Evolutionary conservation across 371 early-diverging fungal genomes (phyloP).

Genomic region (Mucor irregularis): DNA sequence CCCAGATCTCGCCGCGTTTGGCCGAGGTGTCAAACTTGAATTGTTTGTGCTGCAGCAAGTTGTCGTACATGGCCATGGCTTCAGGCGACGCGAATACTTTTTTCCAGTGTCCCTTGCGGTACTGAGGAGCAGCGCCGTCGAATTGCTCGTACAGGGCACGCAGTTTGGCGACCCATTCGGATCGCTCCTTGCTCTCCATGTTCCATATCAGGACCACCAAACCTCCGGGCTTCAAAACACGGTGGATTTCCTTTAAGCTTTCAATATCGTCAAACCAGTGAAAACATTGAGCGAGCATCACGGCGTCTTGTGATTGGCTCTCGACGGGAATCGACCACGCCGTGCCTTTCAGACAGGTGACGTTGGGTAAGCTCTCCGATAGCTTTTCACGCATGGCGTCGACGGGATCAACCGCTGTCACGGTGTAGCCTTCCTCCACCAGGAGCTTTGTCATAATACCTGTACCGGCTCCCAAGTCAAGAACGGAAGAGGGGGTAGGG

Average conservation of each 20-base stretch:
- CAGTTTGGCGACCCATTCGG: constrained; percentile 39
- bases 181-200: constrained; percentile 40
- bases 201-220: constrained; percentile 50
- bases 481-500: constrained; percentile 18
- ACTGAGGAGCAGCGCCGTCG: constrained; percentile 39
- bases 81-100: constrained; percentile 33
- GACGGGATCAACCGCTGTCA: constrained; percentile 54
- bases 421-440: constrained; percentile 15
- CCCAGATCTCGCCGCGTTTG: constrained; percentile 25
- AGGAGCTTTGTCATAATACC: constrained; percentile 46
- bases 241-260: constrained; percentile 46
- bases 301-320: constrained; percentile 38
- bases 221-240: constrained; percentile 51
- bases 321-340: constrained; percentile 46
- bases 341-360: constrained; percentile 39
- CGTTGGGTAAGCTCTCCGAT: constrained; percentile 4
- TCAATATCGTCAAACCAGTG: constrained; percentile 59
- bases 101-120: constrained; percentile 38
- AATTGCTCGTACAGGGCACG: constrained; percentile 34
- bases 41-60: constrained; percentile 24
- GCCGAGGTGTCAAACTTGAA: constrained; percentile 24
- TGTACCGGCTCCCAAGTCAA: constrained; percentile 51
- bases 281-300: constrained; percentile 57
- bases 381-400: constrained; percentile 46
- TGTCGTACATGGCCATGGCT: constrained; percentile 20